Conservation (phyloP, 164 flowering plant genomes). For the Pachysandra terminalis region DNA sequence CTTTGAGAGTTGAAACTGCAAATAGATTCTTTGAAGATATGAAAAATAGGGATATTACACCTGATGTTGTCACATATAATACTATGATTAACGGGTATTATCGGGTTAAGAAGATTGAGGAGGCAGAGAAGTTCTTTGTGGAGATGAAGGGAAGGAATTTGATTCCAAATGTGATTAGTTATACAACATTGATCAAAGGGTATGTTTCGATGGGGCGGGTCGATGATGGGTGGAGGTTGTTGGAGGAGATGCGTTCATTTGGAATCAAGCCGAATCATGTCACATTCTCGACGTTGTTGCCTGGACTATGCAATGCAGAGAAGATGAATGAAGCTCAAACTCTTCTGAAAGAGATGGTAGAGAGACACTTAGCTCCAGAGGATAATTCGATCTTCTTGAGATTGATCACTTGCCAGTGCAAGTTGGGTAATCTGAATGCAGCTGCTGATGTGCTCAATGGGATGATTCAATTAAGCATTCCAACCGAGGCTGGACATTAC, state of each 20-base stretch:
- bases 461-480: conserved; percentile 69
- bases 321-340: conserved; percentile 66
- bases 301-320: conserved; percentile 76
- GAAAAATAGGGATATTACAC: conserved; percentile 57
- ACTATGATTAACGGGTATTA: conserved; percentile 72
- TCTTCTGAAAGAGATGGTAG: conserved; percentile 68
- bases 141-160: conserved; percentile 75
- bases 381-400: conserved; percentile 67
- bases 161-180: conserved; percentile 67
- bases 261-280: conserved; percentile 65
- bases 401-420: conserved; percentile 57
- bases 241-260: conserved; percentile 66
- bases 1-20: conserved; percentile 64
- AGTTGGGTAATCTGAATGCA: conserved; percentile 60
- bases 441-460: conserved; percentile 73
- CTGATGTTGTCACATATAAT: conserved; percentile 71
- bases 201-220: conserved; percentile 56
- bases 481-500: conserved; percentile 83
- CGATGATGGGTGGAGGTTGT: conserved; percentile 68
- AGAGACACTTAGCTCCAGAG: conserved; percentile 52
- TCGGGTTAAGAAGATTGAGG: conserved; percentile 63
- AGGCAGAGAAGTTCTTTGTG: conserved; percentile 67
- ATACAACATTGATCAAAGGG: conserved; percentile 88
- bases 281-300: conserved; percentile 71
- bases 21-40: conserved; percentile 78